These are phyloP conservation scores for Phytopythium oedochilum DNA, from an alignment of 352 stramenopile genomes.

Conservation along the genomic window DNA sequence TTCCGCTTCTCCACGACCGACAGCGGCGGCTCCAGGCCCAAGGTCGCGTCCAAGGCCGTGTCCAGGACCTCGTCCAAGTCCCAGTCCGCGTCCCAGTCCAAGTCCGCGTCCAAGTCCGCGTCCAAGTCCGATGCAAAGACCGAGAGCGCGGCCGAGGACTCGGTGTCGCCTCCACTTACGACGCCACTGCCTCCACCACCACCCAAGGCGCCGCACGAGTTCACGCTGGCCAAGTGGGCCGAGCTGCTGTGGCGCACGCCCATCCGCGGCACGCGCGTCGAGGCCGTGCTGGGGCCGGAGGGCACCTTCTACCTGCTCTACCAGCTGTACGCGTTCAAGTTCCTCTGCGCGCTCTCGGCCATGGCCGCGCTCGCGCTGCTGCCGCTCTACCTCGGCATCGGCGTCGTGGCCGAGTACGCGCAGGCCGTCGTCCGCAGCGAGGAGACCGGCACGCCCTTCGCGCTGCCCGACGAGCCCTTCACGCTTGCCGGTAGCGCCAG, in stretches of 20 bases:
- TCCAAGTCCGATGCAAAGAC: not conserved
- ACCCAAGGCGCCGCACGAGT: constrained; percentile 18
- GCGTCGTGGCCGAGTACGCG: constrained; percentile 21
- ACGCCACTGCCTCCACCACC: too few species aligned
- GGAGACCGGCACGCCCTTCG: constrained; percentile 2
- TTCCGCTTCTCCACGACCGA: constrained; percentile 52
- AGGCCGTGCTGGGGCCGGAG: constrained; percentile 62
- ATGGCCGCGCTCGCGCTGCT: constrained; percentile 68
- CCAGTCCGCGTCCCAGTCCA: not conserved
- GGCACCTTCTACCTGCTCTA: constrained; percentile 84
- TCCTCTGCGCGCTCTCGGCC: constrained; percentile 54
- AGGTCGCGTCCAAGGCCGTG: not conserved
- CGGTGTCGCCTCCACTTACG: too few species aligned
- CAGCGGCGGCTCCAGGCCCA: constrained; percentile 1
- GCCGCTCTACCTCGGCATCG: constrained; percentile 65
- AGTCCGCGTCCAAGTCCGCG: not conserved
- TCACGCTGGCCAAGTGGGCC: constrained; percentile 56
- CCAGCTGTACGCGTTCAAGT: constrained; percentile 67
- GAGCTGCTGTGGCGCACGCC: constrained; percentile 69
- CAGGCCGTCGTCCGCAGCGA: constrained; percentile 6
- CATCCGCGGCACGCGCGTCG: constrained; percentile 60
- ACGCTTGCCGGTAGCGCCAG: not conserved
- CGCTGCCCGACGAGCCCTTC: not conserved
- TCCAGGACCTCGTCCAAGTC: not conserved
- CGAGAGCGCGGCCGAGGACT: not conserved